Conservation (phyloP, 345 rosid genomes). For the Lepidium didymum region DNA sequence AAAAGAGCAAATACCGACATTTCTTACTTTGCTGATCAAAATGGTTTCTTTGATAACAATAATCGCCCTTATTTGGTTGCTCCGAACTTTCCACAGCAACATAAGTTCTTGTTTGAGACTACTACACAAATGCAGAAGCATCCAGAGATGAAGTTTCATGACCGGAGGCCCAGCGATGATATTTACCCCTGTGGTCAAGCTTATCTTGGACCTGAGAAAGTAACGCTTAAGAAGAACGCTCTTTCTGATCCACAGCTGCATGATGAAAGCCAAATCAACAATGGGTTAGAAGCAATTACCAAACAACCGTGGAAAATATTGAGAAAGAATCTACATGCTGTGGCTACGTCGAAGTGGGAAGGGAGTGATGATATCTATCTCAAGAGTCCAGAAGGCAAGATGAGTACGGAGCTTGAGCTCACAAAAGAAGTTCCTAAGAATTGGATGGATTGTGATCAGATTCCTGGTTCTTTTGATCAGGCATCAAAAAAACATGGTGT, state of each 20-base stretch:
- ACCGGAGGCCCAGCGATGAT: conserved; percentile 41
- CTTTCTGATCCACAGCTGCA: conserved; percentile 51
- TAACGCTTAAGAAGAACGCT: conserved; percentile 41
- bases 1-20: conserved; percentile 35
- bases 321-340: conserved; percentile 38
- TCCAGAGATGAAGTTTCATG: conserved; percentile 31
- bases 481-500: conserved; percentile 10
- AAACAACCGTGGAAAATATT: conserved; percentile 26
- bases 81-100: conserved; percentile 32
- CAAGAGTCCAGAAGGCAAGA: conserved; percentile 8
- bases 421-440: conserved; percentile 18
- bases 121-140: conserved; percentile 28
- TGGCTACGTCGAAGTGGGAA: conserved; percentile 36
- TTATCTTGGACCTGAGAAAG: conserved; percentile 23
- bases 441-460: conserved; percentile 15
- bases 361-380: conserved; percentile 25
- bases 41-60: conserved; percentile 27
- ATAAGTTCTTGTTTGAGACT: conserved; percentile 32
- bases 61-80: conserved; percentile 24
- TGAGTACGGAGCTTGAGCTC: conserved; percentile 12
- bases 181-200: conserved; percentile 25
- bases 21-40: conserved; percentile 29
- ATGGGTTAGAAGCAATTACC: conserved; percentile 27
- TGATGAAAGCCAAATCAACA: conserved; percentile 33
- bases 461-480: conserved; percentile 22